Percentiles rank a stretch among this genome's conserved stretches.
These are phyloP conservation scores for Claviceps africana DNA, from an alignment of 2,329 filamentous ascomycete genomes.

Conservation along the genomic window DNA sequence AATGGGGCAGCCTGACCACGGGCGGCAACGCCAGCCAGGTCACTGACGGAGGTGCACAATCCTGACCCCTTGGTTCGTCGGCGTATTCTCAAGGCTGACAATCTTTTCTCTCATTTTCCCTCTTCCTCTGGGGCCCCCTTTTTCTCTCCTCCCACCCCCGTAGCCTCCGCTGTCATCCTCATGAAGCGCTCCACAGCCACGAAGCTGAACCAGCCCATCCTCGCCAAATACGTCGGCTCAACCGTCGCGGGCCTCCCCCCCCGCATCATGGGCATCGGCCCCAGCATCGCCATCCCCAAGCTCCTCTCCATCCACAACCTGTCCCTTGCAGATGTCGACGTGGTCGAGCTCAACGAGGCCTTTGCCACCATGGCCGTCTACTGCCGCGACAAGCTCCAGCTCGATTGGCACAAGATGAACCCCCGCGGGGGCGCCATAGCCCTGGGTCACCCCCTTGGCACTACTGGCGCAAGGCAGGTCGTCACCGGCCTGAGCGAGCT, in stretches of 20 bases:
- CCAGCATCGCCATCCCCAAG: conserved; percentile 63
- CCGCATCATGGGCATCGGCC: conserved; percentile 92
- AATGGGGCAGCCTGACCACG: conserved; percentile 75
- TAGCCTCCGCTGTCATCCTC: conserved; percentile 70
- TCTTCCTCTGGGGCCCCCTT: no score
- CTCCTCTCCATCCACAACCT: conserved; percentile 69
- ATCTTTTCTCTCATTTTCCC: no score
- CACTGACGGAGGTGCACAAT: conserved; percentile 63
- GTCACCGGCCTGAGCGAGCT: conserved; percentile 82
- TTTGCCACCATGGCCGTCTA: conserved; percentile 98
- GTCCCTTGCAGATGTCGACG: conserved; percentile 67
- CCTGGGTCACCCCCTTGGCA: conserved; percentile 68
- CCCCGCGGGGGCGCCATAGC: conserved; percentile 70
- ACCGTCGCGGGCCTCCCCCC: conserved; percentile 84
- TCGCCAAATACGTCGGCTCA: conserved; percentile 88
- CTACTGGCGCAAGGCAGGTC: conserved; percentile 67
- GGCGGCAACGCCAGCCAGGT: conserved; percentile 92
- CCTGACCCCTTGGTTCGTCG: no score
- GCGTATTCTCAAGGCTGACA: no score
- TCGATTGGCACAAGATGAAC: conserved; percentile 69
- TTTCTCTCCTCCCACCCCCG: no score
- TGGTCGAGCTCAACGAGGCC: conserved; percentile 92
- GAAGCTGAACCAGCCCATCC: conserved; percentile 75
- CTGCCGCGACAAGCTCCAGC: conserved; percentile 58
- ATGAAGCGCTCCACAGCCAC: conserved; percentile 91